These are phyloP conservation scores for Ceratocystis papillata DNA, from an alignment of 2,329 filamentous ascomycete species.

Conservation along the genomic window DNA sequence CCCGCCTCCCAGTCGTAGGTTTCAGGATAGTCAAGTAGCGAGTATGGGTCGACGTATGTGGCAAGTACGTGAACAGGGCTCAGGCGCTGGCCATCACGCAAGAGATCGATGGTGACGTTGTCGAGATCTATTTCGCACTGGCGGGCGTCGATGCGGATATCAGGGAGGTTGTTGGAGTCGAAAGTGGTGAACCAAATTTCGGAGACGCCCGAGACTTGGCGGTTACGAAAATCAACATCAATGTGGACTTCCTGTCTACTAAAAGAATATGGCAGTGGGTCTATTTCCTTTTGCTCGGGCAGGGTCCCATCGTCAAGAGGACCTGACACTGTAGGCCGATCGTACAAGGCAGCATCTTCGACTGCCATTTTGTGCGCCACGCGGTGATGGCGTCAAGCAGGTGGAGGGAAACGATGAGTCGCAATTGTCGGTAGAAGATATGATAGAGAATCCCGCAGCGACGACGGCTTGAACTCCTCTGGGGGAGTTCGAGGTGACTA, in stretches of 20 bases:
- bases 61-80: conserved; percentile 27
- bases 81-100: conserved; percentile 30
- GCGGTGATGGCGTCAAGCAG: background rate
- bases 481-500: conserved; percentile 14
- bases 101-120: conserved; percentile 42
- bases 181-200: conserved; percentile 66
- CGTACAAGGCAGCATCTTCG: conserved; percentile 11
- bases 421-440: background rate
- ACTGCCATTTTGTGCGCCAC: background rate
- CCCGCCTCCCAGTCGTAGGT: conserved; percentile 54
- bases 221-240: conserved; percentile 73
- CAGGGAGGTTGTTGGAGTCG: conserved; percentile 45
- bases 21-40: conserved; percentile 49
- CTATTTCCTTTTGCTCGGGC: conserved; percentile 31
- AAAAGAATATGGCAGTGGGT: conserved; percentile 42
- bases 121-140: conserved; percentile 48
- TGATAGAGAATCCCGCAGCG: background rate
- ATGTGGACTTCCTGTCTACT: conserved; percentile 80
- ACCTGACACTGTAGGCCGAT: conserved; percentile 16
- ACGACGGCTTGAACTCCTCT: conserved; percentile 11
- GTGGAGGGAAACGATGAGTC: background rate
- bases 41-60: conserved; percentile 55
- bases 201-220: conserved; percentile 63
- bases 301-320: conserved; percentile 29
- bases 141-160: conserved; percentile 50